phyloP scores from a whole-genome alignment of 1,139 yeast genomes.

The Yamadazyma sp. region DNA sequence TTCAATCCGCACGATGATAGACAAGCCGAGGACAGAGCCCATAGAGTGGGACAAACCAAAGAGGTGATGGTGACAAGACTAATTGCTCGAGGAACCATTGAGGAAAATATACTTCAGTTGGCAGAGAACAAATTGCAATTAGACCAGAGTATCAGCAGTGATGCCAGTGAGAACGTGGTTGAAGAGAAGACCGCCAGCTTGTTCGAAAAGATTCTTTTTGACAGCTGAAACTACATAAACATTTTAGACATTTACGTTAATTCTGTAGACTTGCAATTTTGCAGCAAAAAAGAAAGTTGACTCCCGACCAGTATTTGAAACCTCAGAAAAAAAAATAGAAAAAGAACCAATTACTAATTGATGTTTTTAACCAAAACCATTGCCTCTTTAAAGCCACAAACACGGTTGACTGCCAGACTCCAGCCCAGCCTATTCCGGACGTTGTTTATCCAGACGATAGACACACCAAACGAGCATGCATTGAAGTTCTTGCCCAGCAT shows the following conservation, averaged over 20 bases:
- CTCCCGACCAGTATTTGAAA: too few species aligned
- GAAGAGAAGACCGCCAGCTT: conserved; percentile 56
- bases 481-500: conserved; percentile 48
- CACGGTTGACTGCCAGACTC: background rate
- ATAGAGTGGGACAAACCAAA: conserved; percentile 92
- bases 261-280: background rate
- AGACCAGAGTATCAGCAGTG: conserved; percentile 63
- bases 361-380: conserved; percentile 13
- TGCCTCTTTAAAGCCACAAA: conserved; percentile 1
- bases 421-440: conserved; percentile 16
- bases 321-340: background rate
- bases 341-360: conserved; percentile 4
- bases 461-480: conserved; percentile 51
- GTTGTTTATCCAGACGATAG: conserved; percentile 40
- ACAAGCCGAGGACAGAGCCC: conserved; percentile 98
- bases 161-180: conserved; percentile 41
- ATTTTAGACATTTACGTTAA: background rate
- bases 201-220: conserved; percentile 52
- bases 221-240: conserved; percentile 5
- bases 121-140: conserved; percentile 90
- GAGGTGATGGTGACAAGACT: conserved; percentile 81
- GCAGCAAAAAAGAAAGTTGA: background rate
- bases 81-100: conserved; percentile 75
- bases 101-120: conserved; percentile 80
- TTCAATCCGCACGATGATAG: conserved; percentile 98